A percentile compares a stretch with the other conserved stretches of the same genome.
Conservation (phyloP, 2,329 filamentous ascomycete genomes). For the Dichotomopilus funicola region DNA sequence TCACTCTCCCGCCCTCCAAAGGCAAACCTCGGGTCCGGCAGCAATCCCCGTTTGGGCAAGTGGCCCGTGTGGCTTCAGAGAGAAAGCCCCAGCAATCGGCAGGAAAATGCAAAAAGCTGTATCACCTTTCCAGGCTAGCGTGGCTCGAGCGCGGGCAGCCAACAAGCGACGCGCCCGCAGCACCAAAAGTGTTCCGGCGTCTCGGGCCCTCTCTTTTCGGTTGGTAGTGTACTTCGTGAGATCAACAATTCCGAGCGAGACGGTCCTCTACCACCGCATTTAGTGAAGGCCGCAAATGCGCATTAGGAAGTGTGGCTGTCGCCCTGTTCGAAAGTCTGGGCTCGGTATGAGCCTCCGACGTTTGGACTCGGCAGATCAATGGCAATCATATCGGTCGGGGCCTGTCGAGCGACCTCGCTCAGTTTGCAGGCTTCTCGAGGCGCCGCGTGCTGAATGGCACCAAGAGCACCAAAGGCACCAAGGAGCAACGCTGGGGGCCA, state of each 20-base stretch:
- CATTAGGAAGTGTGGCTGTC: constrained; percentile 1
- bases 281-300: background rate
- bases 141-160: background rate
- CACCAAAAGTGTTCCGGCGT: no score
- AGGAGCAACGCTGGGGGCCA: background rate
- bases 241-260: no score
- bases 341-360: constrained; percentile 29
- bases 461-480: background rate
- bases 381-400: constrained; percentile 24
- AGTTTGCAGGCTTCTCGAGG: constrained; percentile 6
- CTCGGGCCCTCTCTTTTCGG: no score
- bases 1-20: constrained; percentile 14
- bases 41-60: constrained; percentile 26
- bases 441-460: constrained; percentile 18
- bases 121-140: constrained; percentile 16
- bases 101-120: constrained; percentile 12
- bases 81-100: constrained; percentile 18
- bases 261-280: no score
- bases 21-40: constrained; percentile 26
- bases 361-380: constrained; percentile 36
- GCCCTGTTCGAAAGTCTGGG: constrained; percentile 1
- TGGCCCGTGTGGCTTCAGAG: constrained; percentile 22
- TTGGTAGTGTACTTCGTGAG: no score
- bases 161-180: no score
- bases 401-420: constrained; percentile 9